Base-by-base conservation (phyloP, 805 yeast genomes). In the Wickerhamomyces canadensis region DNA sequence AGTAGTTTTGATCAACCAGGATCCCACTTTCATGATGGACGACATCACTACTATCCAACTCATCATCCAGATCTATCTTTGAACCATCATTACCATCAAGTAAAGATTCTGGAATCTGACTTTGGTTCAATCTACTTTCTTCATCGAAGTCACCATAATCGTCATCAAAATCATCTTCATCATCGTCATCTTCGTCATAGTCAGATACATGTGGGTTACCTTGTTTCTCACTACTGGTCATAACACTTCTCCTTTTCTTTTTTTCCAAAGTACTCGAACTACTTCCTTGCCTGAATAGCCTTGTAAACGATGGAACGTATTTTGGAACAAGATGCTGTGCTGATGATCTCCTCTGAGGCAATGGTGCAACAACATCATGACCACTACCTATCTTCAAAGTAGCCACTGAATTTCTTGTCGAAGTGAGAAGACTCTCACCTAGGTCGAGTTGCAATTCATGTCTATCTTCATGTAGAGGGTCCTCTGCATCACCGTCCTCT, bases 281-380 rank as follows among this genome's bases (percentile, higher is more conserved):
- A 29, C 52, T 45, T 3, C 47, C 9, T 31, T 45, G 48, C 23
- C 51, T 42, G 36, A 54, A 53, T 12, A 53, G 26, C 30, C 49
- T 53, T 13, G 56, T 45, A 14, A 53, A 43, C 4, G 38, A 32
- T 4, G 48, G 51, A 15, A 49, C 48, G 19, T 45, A 44, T 38
- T 47, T 31, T 5, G 34, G 27, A 8, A n/a, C 32, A 15, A 27
- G 17, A 12, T 27, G 10, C 14, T 25, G n/a, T n/a, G 30, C 6
- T 17, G 30, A 27, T 14, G 30, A 10, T 21, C 10, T 21, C 23
- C 23, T 21, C 23, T 21, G 23, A 7, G 23, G 23, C 10, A 10
- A 7, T 21, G 23, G 23, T 21, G 23, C 23, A 21, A 21, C 23
- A 7, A 21, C 10, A 7, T 21, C 23, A 10, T 7, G 7, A 21